Base-by-base conservation (phyloP, 352 stramenopile genomes). In the Pythium insidiosum region DNA sequence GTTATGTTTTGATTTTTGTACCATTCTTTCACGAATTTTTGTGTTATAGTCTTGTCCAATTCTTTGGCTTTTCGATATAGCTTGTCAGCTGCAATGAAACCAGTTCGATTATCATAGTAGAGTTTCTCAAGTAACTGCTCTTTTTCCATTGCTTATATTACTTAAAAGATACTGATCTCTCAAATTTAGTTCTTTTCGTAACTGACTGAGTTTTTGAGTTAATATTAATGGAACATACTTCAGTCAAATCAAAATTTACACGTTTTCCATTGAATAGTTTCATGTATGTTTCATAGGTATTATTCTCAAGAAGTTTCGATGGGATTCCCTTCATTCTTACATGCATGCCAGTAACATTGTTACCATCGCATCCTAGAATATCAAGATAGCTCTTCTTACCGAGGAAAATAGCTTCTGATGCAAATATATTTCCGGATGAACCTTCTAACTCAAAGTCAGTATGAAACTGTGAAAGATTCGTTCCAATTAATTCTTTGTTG, bases 11-110 rank as follows among this genome's bases (percentile, higher is more conserved):
- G 50, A 2, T 5, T 42, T 13, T 29, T 35, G 49, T 53, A 56
- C 56, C 55, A 63, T 21, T 63, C 47, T 43, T 50, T 53, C 15
- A 63, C 48, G 26, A 43, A 21, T 43, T 63, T 63, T 10, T 53
- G 15, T 9, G 37, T 58, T 28, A 59, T 47, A 16, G 26, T 39
- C 33, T 30, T 25, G 12, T 61, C 38, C 36, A 51, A 39, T 26
- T 43, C 49, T 38, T 54, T 53, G 6, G 50, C 46, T 47, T 65
- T 63, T 28, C 51, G n/a, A 38, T 55, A 61, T 16, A 57, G 43
- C 29, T 53, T 53, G 20, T 51, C 12, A 24, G 56, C 41, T 25
- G 33, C 30, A 15, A 61, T 42, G 45, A 40, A 66, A 31, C 57
- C 58, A 4, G 58, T 62, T 56, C 48, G 42, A 24, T 44, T 35